Base-by-base conservation (phyloP, 2,329 filamentous ascomycete genomes). In the Cryoendolithus antarcticus region DNA sequence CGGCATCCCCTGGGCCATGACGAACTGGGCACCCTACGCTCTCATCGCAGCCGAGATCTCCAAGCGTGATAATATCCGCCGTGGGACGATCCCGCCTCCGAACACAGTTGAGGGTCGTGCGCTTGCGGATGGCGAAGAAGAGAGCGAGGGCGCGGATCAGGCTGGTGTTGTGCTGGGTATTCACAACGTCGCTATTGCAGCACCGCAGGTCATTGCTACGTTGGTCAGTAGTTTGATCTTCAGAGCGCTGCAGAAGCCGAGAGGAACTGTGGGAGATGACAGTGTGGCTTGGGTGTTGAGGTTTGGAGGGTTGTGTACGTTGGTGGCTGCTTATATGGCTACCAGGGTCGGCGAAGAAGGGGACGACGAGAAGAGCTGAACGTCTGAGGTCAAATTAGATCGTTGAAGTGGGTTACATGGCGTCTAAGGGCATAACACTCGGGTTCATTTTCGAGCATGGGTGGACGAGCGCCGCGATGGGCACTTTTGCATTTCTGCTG, bases 41-140 rank as follows among this genome's bases (percentile, higher is more conserved):
- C 82, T 96, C 51, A 95, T 96, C 57, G 86, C 85, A 34, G 85
- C 85, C 4, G 89, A 96, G 60, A 88, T 96, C 45, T 83, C 82
- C 44, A 82, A 80, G 44, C 79, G 86, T 4, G 84, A 94, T 55
- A 77, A 80, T 19, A 72, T 78, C 35, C 67, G 71, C 37, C 70
- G 75, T 13, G 64, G 69, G 9, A 59, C 65, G 19, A 62, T 67
- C 13, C 62, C 61, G 6, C 52, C 54, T 5, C 61, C 59, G 3
- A 56, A 56, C 4, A 58, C 57, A 28, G 36, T 42, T 2, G 47
- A 51, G 28, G 60, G 57, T 6, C 55, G 60, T 32, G 47, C 63
- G 24, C 52, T 68, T 9, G 62, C 63, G 4, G 42, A 57, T 8
- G 62, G 61, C 10, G 65, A 72, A 34, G 70, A 71, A n/a, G 70